phyloP scores from a whole-genome alignment of 441 rosid genomes.

The Eruca vesicaria region DNA sequence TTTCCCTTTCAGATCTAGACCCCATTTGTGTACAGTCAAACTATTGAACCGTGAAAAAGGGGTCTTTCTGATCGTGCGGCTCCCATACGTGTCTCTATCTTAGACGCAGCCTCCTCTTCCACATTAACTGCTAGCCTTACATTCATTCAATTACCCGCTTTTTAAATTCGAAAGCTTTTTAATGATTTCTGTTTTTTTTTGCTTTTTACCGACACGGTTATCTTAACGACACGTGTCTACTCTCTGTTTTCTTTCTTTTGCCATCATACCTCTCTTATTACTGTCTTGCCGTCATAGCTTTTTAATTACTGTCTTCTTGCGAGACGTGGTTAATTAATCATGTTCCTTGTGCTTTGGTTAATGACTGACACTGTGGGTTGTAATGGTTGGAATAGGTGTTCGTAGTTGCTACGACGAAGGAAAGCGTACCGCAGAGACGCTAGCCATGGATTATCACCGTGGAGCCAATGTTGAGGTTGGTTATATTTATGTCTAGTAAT shows the following conservation, averaged over 20 bases:
- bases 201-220: too few species aligned
- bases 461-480: conserved; percentile 68
- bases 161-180: too few species aligned
- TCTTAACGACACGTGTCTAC: background rate
- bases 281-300: background rate
- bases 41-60: conserved; percentile 30
- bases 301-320: background rate
- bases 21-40: conserved; percentile 21
- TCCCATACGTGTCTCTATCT: conserved; percentile 28
- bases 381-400: conserved; percentile 46
- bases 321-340: too few species aligned
- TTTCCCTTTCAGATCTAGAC: conserved; percentile 26
- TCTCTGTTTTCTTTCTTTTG: background rate
- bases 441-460: conserved; percentile 76
- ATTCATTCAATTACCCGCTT: background rate
- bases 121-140: background rate
- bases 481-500: background rate
- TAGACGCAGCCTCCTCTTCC: conserved; percentile 6
- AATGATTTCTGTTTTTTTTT: background rate
- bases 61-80: conserved; percentile 36
- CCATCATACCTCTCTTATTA: too few species aligned
- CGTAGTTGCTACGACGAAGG: conserved; percentile 85
- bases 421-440: conserved; percentile 75
- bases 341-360: too few species aligned
- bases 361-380: background rate